A percentile compares a stretch with the other conserved stretches of the same genome.
These are phyloP conservation scores for Coniochaeta pulveracea DNA, from an alignment of 2,329 filamentous ascomycete species.

Conservation along the genomic window DNA sequence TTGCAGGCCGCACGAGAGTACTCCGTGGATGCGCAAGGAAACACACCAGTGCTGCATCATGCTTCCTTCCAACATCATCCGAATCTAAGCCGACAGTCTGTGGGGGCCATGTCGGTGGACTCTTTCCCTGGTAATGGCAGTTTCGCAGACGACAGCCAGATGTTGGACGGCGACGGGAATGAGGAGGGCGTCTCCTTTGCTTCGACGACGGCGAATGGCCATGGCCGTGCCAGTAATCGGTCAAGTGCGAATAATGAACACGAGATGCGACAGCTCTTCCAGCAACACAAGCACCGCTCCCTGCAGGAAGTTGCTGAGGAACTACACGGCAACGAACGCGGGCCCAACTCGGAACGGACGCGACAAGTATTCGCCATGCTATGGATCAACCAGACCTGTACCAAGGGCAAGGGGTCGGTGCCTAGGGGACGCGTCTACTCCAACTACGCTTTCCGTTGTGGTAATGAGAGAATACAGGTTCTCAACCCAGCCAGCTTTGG, in stretches of 20 bases:
- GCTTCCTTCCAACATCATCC: slow-evolving; percentile 29
- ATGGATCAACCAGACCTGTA: slow-evolving; percentile 67
- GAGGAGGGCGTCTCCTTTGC: slow-evolving; percentile 44
- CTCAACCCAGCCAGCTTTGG: slow-evolving; percentile 96
- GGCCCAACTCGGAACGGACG: slow-evolving; percentile 70
- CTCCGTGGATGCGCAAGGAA: slow-evolving; percentile 37
- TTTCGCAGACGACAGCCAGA: slow-evolving; percentile 49
- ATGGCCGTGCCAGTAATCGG: slow-evolving; percentile 45
- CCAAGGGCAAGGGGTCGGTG: slow-evolving; percentile 71
- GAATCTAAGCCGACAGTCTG: slow-evolving; percentile 32
- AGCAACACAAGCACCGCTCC: slow-evolving; percentile 54
- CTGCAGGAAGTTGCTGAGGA: slow-evolving; percentile 65
- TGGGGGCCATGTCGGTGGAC: slow-evolving; percentile 40
- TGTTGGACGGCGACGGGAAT: slow-evolving; percentile 48
- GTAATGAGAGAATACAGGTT: slow-evolving; percentile 85
- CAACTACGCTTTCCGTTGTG: slow-evolving; percentile 87
- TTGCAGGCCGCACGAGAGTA: slow-evolving; percentile 39
- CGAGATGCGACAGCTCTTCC: slow-evolving; percentile 66
- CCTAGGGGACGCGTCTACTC: slow-evolving; percentile 89
- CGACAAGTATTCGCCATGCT: slow-evolving; percentile 84
- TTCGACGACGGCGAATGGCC: slow-evolving; percentile 22
- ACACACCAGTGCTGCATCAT: slow-evolving; percentile 31
- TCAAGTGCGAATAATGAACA: slow-evolving; percentile 71
- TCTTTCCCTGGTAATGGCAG: slow-evolving; percentile 38
- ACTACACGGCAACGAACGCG: slow-evolving; percentile 67